These are phyloP conservation scores for Suillus weaverae DNA, from an alignment of 768 basidiomycete species.

Conservation along the genomic window DNA sequence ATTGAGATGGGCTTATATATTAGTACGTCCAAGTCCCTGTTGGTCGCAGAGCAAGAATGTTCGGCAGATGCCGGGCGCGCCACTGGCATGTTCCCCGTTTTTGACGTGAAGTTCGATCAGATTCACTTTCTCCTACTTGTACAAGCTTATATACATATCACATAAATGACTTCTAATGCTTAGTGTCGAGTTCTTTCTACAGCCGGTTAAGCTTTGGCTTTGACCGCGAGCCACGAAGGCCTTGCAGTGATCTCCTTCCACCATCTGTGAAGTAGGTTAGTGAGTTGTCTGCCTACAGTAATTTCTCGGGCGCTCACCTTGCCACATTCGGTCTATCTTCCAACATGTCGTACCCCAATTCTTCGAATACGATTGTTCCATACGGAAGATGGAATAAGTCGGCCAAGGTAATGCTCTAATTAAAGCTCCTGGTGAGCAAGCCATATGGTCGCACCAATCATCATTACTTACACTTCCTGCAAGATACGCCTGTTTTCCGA, in stretches of 20 bases:
- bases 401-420: conserved; percentile 43
- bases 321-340: conserved; percentile 26
- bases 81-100: too few relatives aligned
- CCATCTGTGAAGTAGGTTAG: conserved; percentile 39
- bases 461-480: conserved; percentile 50
- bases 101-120: neutral
- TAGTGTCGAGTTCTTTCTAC: neutral
- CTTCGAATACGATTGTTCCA: conserved; percentile 29
- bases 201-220: conserved; percentile 29
- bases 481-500: conserved; percentile 52
- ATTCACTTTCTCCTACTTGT: neutral
- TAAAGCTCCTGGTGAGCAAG: neutral
- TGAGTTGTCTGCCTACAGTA: neutral
- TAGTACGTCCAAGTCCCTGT: too few relatives aligned
- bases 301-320: conserved; percentile 18
- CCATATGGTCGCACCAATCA: neutral
- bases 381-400: conserved; percentile 48
- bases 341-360: conserved; percentile 22
- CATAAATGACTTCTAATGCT: neutral
- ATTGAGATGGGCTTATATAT: neutral
- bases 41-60: neutral
- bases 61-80: neutral
- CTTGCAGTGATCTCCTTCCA: conserved; percentile 49
- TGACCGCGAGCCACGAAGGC: conserved; percentile 48
- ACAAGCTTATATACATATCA: neutral